phyloP scores from a whole-genome alignment of 2,329 filamentous ascomycete genomes.

The Zymoseptoria pseudotritici region DNA sequence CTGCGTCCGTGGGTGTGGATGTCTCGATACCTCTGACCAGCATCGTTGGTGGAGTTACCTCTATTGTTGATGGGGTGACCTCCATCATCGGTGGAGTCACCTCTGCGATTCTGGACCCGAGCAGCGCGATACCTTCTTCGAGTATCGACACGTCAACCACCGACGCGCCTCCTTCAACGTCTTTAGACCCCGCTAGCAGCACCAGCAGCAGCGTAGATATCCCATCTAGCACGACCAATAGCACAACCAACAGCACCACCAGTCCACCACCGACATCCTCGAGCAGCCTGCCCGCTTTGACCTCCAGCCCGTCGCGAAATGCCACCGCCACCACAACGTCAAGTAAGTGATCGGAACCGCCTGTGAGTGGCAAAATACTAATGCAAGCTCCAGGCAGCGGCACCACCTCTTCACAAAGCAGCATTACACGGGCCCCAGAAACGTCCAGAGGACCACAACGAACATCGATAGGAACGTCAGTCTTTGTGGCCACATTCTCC shows the following conservation, averaged over 20 bases:
- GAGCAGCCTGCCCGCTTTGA: slow-evolving; percentile 2
- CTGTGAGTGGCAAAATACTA: slow-evolving; percentile 1
- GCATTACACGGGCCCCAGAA: slow-evolving; percentile 5
- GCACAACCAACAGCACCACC: slow-evolving; percentile 5
- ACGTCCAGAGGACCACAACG: slow-evolving; percentile 5
- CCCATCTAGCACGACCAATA: slow-evolving; percentile 1
- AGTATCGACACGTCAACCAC: not conserved
- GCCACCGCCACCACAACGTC: slow-evolving; percentile 15
- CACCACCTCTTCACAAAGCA: slow-evolving; percentile 17
- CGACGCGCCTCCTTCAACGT: not conserved
- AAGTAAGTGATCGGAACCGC: slow-evolving; percentile 9
- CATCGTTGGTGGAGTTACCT: not conserved
- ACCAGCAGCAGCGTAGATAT: not conserved
- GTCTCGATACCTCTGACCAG: not conserved
- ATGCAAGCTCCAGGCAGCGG: slow-evolving; percentile 8
- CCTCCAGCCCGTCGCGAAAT: slow-evolving; percentile 7
- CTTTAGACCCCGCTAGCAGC: not conserved
- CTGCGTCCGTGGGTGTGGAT: not conserved
- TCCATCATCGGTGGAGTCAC: not conserved
- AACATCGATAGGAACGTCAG: slow-evolving; percentile 10
- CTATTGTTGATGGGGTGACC: not conserved
- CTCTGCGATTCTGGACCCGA: not conserved
- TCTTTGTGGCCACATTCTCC: slow-evolving; percentile 18
- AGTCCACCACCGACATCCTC: slow-evolving; percentile 2
- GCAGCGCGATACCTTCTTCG: not conserved